These are phyloP conservation scores for Ascochyta viciae-villosae DNA, from an alignment of 2,329 filamentous ascomycete species.

Conservation along the genomic window DNA sequence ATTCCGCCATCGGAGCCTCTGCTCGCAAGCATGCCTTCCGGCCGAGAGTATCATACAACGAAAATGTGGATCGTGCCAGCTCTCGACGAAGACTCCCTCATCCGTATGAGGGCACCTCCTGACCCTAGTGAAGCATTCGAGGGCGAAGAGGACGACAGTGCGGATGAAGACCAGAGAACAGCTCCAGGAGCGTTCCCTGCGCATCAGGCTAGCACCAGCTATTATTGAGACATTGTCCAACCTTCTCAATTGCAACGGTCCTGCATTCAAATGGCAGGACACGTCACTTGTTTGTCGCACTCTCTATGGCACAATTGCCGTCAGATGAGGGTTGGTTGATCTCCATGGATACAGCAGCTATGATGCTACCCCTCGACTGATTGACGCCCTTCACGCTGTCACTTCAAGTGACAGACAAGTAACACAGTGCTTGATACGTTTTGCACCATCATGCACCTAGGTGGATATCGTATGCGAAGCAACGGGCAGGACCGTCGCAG, in stretches of 20 bases:
- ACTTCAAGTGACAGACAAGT: constrained; percentile 2
- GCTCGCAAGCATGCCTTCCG: constrained; percentile 81
- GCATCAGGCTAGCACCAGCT: constrained; percentile 39
- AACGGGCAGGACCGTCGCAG: constrained; percentile 15
- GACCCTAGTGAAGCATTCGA: constrained; percentile 55
- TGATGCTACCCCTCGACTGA: constrained; percentile 7
- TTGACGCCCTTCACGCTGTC: constrained; percentile 19
- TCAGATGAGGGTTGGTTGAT: not conserved
- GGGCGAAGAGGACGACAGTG: constrained; percentile 47
- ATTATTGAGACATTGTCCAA: constrained; percentile 36
- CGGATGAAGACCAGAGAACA: constrained; percentile 43
- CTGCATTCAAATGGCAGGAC: not conserved
- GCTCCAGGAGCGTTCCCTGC: constrained; percentile 48
- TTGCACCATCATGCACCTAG: constrained; percentile 5
- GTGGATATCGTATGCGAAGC: constrained; percentile 2
- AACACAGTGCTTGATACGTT: not conserved
- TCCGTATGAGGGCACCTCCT: constrained; percentile 64
- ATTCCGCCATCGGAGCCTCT: constrained; percentile 76
- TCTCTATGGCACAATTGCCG: not conserved
- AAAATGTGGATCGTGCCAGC: constrained; percentile 71
- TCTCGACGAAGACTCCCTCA: constrained; percentile 69
- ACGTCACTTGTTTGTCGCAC: not conserved
- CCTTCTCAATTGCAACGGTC: not conserved
- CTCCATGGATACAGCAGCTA: not conserved
- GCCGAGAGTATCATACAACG: constrained; percentile 81